Evolutionary conservation across 768 basidiomycete species (phyloP).

Genomic region (Tremella yokohamensis): DNA sequence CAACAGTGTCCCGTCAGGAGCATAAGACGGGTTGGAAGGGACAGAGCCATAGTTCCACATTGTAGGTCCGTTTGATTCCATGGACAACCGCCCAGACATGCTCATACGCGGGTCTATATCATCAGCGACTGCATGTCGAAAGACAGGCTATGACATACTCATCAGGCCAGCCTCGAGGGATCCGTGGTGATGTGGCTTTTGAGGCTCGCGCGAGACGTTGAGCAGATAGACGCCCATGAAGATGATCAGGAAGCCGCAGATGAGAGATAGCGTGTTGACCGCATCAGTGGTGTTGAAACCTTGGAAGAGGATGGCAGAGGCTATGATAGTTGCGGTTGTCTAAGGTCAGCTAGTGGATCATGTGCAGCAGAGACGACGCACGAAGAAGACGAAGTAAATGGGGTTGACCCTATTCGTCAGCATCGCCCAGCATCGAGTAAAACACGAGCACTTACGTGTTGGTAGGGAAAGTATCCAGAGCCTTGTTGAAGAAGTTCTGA

Average conservation of each 20-base stretch:
- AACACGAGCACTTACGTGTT: constrained; percentile 70
- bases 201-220: constrained; percentile 48
- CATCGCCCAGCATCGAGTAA: neutral
- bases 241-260: constrained; percentile 85
- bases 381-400: constrained; percentile 94
- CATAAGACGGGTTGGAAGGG: constrained; percentile 25
- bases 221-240: constrained; percentile 76
- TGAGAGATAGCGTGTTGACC: constrained; percentile 76
- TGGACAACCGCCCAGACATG: constrained; percentile 72
- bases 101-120: constrained; percentile 69
- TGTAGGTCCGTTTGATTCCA: constrained; percentile 55
- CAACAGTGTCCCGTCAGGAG: constrained; percentile 50
- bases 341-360: too few species aligned
- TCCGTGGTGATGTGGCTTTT: constrained; percentile 43
- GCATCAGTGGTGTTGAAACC: constrained; percentile 87
- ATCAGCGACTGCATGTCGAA: too few species aligned
- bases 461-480: constrained; percentile 90
- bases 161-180: constrained; percentile 49
- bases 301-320: constrained; percentile 93
- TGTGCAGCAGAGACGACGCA: too few species aligned
- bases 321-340: constrained; percentile 83
- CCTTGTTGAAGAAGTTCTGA: constrained; percentile 81
- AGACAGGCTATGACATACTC: constrained; percentile 47
- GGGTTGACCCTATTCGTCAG: constrained; percentile 74
- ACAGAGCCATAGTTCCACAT: constrained; percentile 38